Evolutionary conservation across 805 yeast genomes (phyloP), one percentile per base, ranked within the genome.

Genomic region (Starmerella powellii): DNA sequence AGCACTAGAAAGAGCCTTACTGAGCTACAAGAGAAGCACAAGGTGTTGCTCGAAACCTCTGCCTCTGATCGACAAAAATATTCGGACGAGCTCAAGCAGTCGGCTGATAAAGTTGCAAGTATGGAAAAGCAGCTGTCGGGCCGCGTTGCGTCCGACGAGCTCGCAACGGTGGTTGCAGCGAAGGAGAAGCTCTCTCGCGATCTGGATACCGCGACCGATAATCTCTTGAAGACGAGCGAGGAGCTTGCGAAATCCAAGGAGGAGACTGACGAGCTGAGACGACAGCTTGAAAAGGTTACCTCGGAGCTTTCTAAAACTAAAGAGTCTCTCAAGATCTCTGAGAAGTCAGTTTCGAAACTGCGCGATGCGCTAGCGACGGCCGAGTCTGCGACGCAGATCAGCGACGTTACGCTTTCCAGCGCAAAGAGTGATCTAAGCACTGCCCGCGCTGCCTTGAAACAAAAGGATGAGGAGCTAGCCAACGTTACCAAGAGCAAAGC

Each of bases 191-290:
- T 28, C 6, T 17, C 24, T 4, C 8, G 5, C 16, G 37, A 37
- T n/a, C 39, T 40, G 10, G 37, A 34, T 11, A 26, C 11, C 13
- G 41, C 43, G 17, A 40, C 38, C 16, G 40, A 38, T 6, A 41
- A 40, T 24, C 45, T 43, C 23, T 19, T 39, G 40, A 37, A 40
- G 13, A 12, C 37, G 6, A 46, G 39, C 29, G 35, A 46, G 23
- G 49, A 53, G 39, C 46, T 56, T 15, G 21, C 35, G 3, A 34
- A 45, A 13, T 55, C 33, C n/a, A 28, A 20, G 11, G 11, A 18
- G 16, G 26, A 34, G 16, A n/a, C 26, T 20, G 26, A 28, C 16
- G 26, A 19, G 5, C 15, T 26, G 18, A 27, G 15, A 8, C 20
- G 11, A 18, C 34, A 11, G 16, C 17, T 27, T 6, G 17, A 18